Conservation (phyloP, 495 filamentous ascomycete genomes). For the Elaphomyces granulatus region DNA sequence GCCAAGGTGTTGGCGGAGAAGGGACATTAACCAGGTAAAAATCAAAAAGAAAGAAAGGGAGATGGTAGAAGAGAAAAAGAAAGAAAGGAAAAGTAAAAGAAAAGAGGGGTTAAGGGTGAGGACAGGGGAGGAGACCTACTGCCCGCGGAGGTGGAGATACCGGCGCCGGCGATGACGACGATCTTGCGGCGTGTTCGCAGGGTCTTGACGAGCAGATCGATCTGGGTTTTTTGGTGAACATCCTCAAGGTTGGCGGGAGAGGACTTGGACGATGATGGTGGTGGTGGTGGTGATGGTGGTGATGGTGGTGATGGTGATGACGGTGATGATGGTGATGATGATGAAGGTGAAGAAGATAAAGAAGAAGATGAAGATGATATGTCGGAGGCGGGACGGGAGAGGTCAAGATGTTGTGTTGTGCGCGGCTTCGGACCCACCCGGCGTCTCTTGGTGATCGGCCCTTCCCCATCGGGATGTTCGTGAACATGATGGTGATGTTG, state of each 20-base stretch:
- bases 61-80: conserved; percentile 11
- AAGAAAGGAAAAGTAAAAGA: conserved; percentile 25
- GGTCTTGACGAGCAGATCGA: conserved; percentile 58
- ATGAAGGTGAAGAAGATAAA: too few species aligned
- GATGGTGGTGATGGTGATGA: too few species aligned
- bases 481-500: conserved; percentile 14
- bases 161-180: conserved; percentile 89
- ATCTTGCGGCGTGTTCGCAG: conserved; percentile 86
- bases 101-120: conserved; percentile 51
- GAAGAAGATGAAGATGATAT: too few species aligned
- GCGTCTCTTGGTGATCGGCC: conserved; percentile 60
- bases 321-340: too few species aligned
- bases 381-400: conserved; percentile 27
- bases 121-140: conserved; percentile 48
- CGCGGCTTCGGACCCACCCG: conserved; percentile 55
- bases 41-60: conserved; percentile 18
- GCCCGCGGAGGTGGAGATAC: conserved; percentile 90
- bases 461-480: conserved; percentile 34
- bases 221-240: conserved; percentile 38
- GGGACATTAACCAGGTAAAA: neutral
- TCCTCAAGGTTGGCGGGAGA: conserved; percentile 24
- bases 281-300: too few species aligned
- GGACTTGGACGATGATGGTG: too few species aligned
- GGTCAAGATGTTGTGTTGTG: conserved; percentile 61
- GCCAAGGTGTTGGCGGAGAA: neutral